A percentile compares a stretch with the other conserved stretches of the same genome.
Conservation (phyloP, 352 stramenopile genomes). For the Elongisporangium prolatum region DNA sequence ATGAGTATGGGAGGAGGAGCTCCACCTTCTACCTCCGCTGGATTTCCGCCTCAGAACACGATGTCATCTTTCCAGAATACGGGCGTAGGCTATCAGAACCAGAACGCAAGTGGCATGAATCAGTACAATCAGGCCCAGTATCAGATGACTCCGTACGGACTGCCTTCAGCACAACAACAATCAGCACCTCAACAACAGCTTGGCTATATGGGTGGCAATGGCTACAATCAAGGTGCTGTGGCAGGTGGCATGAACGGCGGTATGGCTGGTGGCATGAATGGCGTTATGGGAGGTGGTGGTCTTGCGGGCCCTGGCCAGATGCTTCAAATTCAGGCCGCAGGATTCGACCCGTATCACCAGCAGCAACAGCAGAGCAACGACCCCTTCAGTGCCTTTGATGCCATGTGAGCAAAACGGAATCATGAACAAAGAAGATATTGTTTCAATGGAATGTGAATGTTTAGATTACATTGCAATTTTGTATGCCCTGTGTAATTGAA, state of each 20-base stretch:
- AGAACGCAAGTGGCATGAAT: constrained; percentile 34
- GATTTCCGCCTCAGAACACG: neutral
- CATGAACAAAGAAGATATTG: neutral
- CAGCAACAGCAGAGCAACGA: constrained; percentile 50
- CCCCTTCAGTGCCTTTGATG: constrained; percentile 80
- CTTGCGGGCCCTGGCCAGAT: constrained; percentile 54
- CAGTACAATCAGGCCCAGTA: constrained; percentile 62
- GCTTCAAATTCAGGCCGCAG: constrained; percentile 64
- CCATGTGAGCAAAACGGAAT: constrained; percentile 29
- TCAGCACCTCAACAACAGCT: constrained; percentile 29
- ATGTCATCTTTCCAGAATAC: constrained; percentile 32
- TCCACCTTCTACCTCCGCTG: constrained; percentile 9
- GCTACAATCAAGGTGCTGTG: constrained; percentile 23
- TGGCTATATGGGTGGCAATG: constrained; percentile 34
- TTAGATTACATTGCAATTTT: constrained; percentile 7
- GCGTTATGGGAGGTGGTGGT: constrained; percentile 23
- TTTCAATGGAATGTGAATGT: neutral
- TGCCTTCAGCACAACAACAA: constrained; percentile 18
- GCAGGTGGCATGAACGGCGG: constrained; percentile 6
- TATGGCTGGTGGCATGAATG: constrained; percentile 16
- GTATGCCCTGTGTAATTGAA: constrained; percentile 23
- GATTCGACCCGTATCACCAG: constrained; percentile 45
- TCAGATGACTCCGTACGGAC: constrained; percentile 77
- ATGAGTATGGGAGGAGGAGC: constrained; percentile 42
- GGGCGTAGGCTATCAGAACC: constrained; percentile 21